Percentiles rank a stretch among this genome's conserved stretches.
phyloP scores from a whole-genome alignment of 352 stramenopile genomes.

The Pythium coloratum region DNA sequence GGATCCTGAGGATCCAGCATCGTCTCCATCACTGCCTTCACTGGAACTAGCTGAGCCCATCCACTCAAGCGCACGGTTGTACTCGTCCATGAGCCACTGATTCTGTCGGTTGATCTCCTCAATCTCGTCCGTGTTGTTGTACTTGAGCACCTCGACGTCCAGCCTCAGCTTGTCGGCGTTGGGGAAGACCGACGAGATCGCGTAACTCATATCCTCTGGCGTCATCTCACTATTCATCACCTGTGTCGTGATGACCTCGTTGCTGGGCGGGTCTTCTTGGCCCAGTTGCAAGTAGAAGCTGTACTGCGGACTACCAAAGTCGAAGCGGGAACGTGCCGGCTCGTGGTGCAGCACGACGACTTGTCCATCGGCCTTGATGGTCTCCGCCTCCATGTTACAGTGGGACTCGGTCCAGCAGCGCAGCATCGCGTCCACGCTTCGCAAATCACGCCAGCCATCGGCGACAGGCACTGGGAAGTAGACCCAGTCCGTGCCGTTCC shows the following conservation, averaged over 20 bases:
- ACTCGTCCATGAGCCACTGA: not conserved
- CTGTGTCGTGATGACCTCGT: not conserved
- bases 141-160: not conserved
- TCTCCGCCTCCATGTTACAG: conserved; percentile 21
- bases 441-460: not conserved
- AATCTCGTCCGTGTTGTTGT: not conserved
- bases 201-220: not conserved
- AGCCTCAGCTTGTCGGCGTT: conserved; percentile 21
- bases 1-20: not conserved
- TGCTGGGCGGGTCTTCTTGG: conserved; percentile 19
- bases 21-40: not conserved
- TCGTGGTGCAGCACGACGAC: not conserved
- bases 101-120: not conserved
- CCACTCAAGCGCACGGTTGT: not conserved
- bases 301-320: not conserved
- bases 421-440: not conserved
- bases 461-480: not conserved
- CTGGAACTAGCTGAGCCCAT: not conserved
- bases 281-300: conserved; percentile 18
- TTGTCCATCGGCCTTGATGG: not conserved
- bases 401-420: conserved; percentile 17
- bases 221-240: not conserved
- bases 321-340: not conserved
- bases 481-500: not conserved
- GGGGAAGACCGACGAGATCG: not conserved